These are phyloP conservation scores for Sclerotinia minor DNA, from an alignment of 2,329 filamentous ascomycete genomes.

Conservation along the genomic window DNA sequence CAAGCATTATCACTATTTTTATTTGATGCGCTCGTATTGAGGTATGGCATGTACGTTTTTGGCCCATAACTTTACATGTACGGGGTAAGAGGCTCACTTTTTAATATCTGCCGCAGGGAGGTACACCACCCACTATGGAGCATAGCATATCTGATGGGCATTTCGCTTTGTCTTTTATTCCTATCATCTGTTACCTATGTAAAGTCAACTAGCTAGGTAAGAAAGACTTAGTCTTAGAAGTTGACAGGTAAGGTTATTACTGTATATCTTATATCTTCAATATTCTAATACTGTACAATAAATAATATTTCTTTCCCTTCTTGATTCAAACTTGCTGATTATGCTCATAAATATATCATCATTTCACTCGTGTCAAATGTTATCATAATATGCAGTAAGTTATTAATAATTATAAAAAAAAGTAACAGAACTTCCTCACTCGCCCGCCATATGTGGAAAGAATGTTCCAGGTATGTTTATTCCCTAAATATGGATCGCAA, in stretches of 20 bases:
- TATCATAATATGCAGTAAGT: slow-evolving; percentile 20
- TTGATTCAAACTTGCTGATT: slow-evolving; percentile 2
- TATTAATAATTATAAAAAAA: slow-evolving; percentile 23
- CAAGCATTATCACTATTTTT: neutral
- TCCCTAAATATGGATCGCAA: slow-evolving; percentile 18
- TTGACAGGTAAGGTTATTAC: slow-evolving; percentile 16
- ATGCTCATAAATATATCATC: slow-evolving; percentile 3
- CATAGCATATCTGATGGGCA: neutral
- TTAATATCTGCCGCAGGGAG: neutral
- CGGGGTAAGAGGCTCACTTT: slow-evolving; percentile 8
- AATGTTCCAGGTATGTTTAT: slow-evolving; percentile 41
- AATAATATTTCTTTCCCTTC: neutral
- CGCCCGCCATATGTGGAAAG: slow-evolving; percentile 34
- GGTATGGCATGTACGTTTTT: neutral
- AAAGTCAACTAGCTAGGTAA: neutral
- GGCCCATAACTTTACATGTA: neutral
- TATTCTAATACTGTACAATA: neutral
- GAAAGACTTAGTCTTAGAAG: neutral
- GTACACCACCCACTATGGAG: no score
- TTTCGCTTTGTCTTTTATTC: slow-evolving; percentile 11
- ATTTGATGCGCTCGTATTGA: neutral
- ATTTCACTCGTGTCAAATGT: slow-evolving; percentile 17
- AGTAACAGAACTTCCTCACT: slow-evolving; percentile 22
- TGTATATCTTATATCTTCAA: slow-evolving; percentile 10
- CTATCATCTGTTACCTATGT: neutral